Evolutionary conservation across 495 filamentous ascomycete species (phyloP), one percentile per base, ranked within the genome.

Genomic region (Penicillium cataractarum): DNA sequence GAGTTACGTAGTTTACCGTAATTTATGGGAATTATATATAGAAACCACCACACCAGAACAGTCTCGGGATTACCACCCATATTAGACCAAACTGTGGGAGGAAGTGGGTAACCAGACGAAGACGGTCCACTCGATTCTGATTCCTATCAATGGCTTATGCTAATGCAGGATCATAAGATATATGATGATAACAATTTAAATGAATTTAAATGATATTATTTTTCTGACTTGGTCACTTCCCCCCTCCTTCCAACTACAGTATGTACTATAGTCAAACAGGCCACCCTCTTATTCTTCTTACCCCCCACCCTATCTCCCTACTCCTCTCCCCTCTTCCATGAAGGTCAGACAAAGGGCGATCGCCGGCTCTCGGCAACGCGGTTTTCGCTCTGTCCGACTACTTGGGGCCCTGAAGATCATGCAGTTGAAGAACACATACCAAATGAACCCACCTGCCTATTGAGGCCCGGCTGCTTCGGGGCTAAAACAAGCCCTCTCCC

Each of bases 351-450:
- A 26, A n/a, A 17, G 51, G 57, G 12, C 39, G 62, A 63, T 50
- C 61, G 63, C 59, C 64, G 65, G 65, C 62, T 68, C 62, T 68
- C 65, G 65, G 65, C 65, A 64, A 33, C 21, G 42, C 32, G 6
- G 44, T 52, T 58, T 48, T n/a, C 15, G 31, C 44, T 33, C 15
- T 53, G 40, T 53, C 8, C n/a, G n/a, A n/a, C n/a, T n/a, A n/a
- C n/a, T 22, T 46, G 50, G 50, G 68, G 61, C 69, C 69, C 69
- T 71, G 69, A 71, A 71, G 69, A 71, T 71, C 69, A 57, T 64
- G 37, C 35, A 57, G 19, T 61, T 46, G 19, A 46, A 10, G 42
- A 46, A 24, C n/a, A n/a, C n/a, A n/a, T 9, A 24, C 55, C 55
- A 49, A 58, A 40, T 48, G 46, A 50, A 66, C 58, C 62, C 66